Conservation (phyloP, 2,329 filamentous ascomycete species). For the Neurospora sp. region DNA sequence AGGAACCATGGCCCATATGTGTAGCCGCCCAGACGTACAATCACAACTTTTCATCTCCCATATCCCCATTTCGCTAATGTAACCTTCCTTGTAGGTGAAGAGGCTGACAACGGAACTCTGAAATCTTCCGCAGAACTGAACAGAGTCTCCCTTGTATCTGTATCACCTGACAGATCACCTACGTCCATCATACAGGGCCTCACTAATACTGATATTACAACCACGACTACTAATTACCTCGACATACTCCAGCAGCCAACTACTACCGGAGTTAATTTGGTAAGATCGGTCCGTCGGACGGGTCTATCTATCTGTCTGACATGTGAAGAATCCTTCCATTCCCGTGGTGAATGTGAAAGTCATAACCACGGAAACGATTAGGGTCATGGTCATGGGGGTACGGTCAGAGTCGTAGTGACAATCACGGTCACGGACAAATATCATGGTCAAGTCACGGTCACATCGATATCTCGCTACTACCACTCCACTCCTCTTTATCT, state of each 20-base stretch:
- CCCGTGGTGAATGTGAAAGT: too few relatives aligned
- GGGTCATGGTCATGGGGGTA: too few relatives aligned
- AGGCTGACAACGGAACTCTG: background rate
- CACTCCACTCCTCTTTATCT: background rate
- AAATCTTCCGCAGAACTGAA: background rate
- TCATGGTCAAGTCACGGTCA: background rate
- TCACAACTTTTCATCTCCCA: background rate
- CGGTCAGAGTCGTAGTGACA: too few relatives aligned
- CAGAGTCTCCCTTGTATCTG: background rate
- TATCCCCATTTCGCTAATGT: background rate
- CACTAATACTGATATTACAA: background rate
- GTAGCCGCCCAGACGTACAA: background rate
- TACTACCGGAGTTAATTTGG: background rate
- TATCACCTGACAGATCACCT: background rate
- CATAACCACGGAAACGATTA: too few relatives aligned
- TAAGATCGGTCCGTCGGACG: background rate
- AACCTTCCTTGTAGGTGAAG: background rate
- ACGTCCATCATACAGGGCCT: background rate
- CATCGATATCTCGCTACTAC: background rate
- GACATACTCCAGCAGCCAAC: background rate
- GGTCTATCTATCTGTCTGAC: background rate
- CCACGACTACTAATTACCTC: background rate
- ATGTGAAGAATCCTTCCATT: too few relatives aligned
- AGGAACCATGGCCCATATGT: background rate
- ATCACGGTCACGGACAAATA: too few relatives aligned